Percentiles rank a stretch among this genome's conserved stretches.
These are phyloP conservation scores for Corchorus capsularis DNA, from an alignment of 345 rosid species.

Conservation along the genomic window DNA sequence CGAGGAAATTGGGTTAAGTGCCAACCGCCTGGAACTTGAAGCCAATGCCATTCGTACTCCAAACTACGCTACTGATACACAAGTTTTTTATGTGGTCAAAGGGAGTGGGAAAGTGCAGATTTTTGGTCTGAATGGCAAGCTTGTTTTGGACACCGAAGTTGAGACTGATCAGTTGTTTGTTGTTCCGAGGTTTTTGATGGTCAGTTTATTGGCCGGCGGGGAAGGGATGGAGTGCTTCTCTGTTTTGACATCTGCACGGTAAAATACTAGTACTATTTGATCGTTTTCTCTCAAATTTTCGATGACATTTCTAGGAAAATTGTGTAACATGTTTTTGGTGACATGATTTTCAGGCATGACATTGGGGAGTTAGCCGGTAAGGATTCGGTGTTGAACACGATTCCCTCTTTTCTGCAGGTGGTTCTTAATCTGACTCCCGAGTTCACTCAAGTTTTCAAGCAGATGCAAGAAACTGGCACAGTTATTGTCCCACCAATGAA, in stretches of 20 bases:
- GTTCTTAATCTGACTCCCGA: conserved; percentile 15
- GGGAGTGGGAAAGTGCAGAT: conserved; percentile 32
- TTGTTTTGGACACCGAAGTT: conserved; percentile 20
- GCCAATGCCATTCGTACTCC: conserved; percentile 33
- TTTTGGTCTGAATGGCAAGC: conserved; percentile 29
- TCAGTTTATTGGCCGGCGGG: conserved; percentile 14
- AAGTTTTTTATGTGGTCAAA: conserved; percentile 16
- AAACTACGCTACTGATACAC: not conserved
- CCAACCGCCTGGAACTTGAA: conserved; percentile 15
- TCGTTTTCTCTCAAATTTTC: too few species aligned
- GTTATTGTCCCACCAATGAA: conserved; percentile 22
- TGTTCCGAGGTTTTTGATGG: conserved; percentile 29
- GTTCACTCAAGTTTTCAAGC: conserved; percentile 3
- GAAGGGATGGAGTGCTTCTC: conserved; percentile 32
- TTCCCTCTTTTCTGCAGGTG: conserved; percentile 19
- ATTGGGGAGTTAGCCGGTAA: conserved; percentile 16
- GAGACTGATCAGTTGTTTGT: conserved; percentile 29
- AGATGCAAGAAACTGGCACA: not conserved
- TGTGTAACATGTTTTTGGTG: too few species aligned
- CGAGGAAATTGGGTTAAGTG: conserved; percentile 29
- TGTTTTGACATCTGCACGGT: conserved; percentile 14
- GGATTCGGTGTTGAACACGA: conserved; percentile 25
- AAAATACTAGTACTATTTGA: too few species aligned
- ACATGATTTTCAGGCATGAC: conserved; percentile 12
- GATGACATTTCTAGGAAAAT: too few species aligned